Evolutionary conservation across 2,329 filamentous ascomycete genomes (phyloP), one percentile per base, ranked within the genome.

Genomic region (Colletotrichum godetiae): DNA sequence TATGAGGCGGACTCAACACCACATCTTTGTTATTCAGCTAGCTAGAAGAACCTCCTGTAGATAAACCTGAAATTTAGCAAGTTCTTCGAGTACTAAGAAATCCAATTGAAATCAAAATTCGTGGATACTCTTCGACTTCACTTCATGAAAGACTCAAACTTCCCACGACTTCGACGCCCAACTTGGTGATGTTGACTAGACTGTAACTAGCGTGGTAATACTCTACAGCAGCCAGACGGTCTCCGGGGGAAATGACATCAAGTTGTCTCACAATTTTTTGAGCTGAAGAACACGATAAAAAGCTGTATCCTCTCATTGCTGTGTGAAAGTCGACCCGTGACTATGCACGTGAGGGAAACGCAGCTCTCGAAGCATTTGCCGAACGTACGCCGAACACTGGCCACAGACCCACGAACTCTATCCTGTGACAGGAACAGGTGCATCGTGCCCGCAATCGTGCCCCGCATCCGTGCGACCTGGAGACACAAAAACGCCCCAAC

Each of bases 391-490:
- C 42, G 42, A 49, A 49, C n/a, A 27, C 31, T 55, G 12, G 31
- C 46, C 19, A 55, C 46, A 63, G 46, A 63, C 46, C 42, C 31
- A 12, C 11, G 31, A 42, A 65, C 49, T 24, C 62, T 65, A 42
- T 42, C n/a, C 33, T 31, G 52, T 65, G 52, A 31, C 52, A 65
- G 52, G 62, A 65, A 65, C 52, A 46, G 52, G 31, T 65, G 62
- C 49, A 42, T 55, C 62, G 62, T 65, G 62, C 62, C 62, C 62
- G 49, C 49, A 52, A 29, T 37, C 62, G 62, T 65, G 62, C 62
- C 62, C 62, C 62, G 62, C 62, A 65, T 56, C 62, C 24, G 62
- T 65, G 62, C 49, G 22, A 15, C 3, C 12, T 35, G 29, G n/a
- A 6, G 62, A 57, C 35, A 57, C 24, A 65, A 65, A 56, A 56